Base-by-base conservation (phyloP, 257 asterid genomes). In the Ilex asprella region DNA sequence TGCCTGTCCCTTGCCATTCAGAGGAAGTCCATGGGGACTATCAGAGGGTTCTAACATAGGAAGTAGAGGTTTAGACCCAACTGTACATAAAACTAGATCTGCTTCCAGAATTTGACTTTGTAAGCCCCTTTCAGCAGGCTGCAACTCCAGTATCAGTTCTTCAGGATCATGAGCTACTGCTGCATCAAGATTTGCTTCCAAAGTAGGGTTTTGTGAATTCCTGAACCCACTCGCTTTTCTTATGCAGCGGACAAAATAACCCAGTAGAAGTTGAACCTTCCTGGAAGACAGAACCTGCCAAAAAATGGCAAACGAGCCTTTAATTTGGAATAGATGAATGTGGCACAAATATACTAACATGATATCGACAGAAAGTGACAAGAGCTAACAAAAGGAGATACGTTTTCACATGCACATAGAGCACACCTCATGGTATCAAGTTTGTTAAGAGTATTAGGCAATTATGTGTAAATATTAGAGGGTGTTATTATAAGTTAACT, bases 31-130 rank as follows among this genome's bases (percentile, higher is more conserved):
- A 56, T 72, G 55, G 59, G 90, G 87, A 58, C 64, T 67, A 70
- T 78, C 89, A 55, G 62, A 60, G 16, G 73, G 53, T 68, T 83
- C 86, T 67, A 88, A 68, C 58, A 71, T 63, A 64, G 95, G 79
- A 76, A 92, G 93, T 61, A 74, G 78, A 68, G 96, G 82, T 78
- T 86, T 89, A 15, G 95, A 80, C 55, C 99, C 99, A 61, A 86
- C 86, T 62, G 99, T 92, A 96, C 99, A 92, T 62, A 92, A 73
- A 74, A 89, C 91, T 67, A 92, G 65, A 81, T 92, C 97, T 32
- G 91, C 91, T 72, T 71, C 83, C 44, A 92, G 54, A 57, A 70
- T 73, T 75, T 72, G 80, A 72, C 77, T 75, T 69, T 67, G 76
- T 29, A 60, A 56, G 74, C 93, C 85, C 73, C 79, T 83, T 71